Evolutionary conservation across 257 asterid species (phyloP).

Genomic region (Primulina tabacum): DNA sequence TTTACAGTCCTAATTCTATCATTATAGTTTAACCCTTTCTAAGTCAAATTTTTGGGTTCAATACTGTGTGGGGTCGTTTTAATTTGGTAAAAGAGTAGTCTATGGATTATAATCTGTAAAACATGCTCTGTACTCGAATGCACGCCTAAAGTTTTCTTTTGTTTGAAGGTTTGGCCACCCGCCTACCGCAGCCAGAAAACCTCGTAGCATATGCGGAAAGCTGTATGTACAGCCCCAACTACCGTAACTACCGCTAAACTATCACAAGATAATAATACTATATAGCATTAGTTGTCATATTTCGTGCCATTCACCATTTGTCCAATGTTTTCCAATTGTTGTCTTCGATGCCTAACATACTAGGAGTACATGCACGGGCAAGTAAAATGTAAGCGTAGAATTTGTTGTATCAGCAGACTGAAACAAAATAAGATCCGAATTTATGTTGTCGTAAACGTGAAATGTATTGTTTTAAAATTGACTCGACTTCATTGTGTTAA

Average conservation of each 20-base stretch:
- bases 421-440: neutral
- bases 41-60: too few species aligned
- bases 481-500: too few species aligned
- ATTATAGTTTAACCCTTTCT: too few species aligned
- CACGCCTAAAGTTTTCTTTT: constrained; percentile 11
- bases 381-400: neutral
- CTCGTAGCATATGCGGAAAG: constrained; percentile 72
- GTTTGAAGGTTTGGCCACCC: constrained; percentile 72
- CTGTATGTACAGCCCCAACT: constrained; percentile 91
- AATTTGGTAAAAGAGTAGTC: neutral
- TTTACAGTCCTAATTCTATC: too few species aligned
- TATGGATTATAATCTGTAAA: neutral
- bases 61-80: too few species aligned
- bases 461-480: neutral
- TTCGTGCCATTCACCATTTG: neutral
- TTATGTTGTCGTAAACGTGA: neutral
- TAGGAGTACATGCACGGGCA: neutral
- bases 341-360: neutral
- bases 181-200: constrained; percentile 69
- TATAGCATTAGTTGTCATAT: neutral
- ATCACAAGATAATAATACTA: neutral
- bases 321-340: neutral
- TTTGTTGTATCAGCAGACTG: neutral
- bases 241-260: constrained; percentile 67
- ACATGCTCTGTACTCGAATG: neutral